Evolutionary conservation across 2,329 filamentous ascomycete genomes (phyloP), one percentile per base, ranked within the genome.

Genomic region (Pyrenochaeta sp.): DNA sequence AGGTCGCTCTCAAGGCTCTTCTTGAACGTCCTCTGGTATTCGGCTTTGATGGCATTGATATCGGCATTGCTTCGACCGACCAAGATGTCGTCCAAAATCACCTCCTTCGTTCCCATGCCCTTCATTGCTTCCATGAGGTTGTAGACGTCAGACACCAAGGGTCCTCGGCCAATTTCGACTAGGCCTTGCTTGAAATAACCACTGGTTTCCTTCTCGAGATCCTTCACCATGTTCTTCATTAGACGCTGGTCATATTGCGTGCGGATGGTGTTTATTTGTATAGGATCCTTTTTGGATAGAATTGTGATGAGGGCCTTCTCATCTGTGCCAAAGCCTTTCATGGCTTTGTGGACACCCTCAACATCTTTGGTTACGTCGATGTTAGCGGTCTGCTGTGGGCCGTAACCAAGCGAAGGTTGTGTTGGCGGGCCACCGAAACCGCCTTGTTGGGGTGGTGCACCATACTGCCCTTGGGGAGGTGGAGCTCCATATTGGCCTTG

Each of bases 321-420:
- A 67, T 98, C 87, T 0, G 93, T 97, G 30, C 93, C 94, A 58
- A 97, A 91, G 0, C 92, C 92, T 76, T 96, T 97, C 92, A 97
- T 97, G 2, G 94, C 91, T 63, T 84, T 84, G 47, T 91, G 86
- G 18, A 96, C 80, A 3, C 82, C 85, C 51, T 92, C 85, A 0
- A 91, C 90, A 64, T 95, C 87, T 11, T 81, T 78, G 2, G 79
- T 82, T 42, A 86, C 88, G 60, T 96, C 87, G 15, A 83, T 80
- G 40, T 85, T 80, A 14, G 66, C 69, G 4, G 66, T 67, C 67
- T 90, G 89, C 11, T 86, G 85, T 0, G 89, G 83, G 2, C 87
- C 86, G 68, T 97, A 97, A 31, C 93, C 93, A 0, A 84, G 77
- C 0, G 90, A 90, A 15, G 10, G 89, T 56, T 77, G 69, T 54